Evolutionary conservation across 2,329 filamentous ascomycete genomes (phyloP), one percentile per base, ranked within the genome.

Genomic region (Aureobasidium subglaciale): DNA sequence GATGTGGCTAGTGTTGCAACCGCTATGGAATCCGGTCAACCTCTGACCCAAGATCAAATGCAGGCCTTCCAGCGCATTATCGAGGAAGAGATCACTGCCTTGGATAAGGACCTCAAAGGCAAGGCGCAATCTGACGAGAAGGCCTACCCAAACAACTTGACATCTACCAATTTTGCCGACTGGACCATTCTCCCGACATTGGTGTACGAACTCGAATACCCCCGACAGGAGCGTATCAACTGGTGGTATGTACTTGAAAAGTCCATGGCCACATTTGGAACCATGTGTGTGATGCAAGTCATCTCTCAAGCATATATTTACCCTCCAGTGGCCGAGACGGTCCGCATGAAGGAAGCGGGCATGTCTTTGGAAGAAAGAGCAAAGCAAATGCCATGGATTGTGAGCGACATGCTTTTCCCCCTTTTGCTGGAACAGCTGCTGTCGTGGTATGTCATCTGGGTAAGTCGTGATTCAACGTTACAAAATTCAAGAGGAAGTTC

Each of bases 401-500:
- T 90, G n/a, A 79, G 78, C 58, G 87, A 91, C 63, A 77, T 92
- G 58, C 76, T 90, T 8, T 90, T 91, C 59, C 88, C 87, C 0
- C 85, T 92, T 59, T 82, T 91, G 71, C 82, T 90, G 70, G 87
- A 91, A 66, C 89, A 90, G 59, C 70, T 91, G 52, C 78, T 89
- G 56, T 78, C 82, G 0, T 92, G 87, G 85, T 91, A 90, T 67
- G 78, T 92, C 25, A 90, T 91, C 61, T 92, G 88, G 88, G 83
- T 86, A 68, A 82, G 81, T 3, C 80, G 85, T 30, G 4, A 30
- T 4, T 5, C 8, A 20, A 5, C 4, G n/a, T n/a, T 18, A 9
- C 4, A 13, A 62, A 64, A 24, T 13, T 4, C 1, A 13, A 41
- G 45, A 60, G 60, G 6, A 9, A 32, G 18, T 13, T 16, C 13